Evolutionary conservation across 192 early-diverging fungal species (phyloP).

Genomic region (Linnemannia schmuckeri): DNA sequence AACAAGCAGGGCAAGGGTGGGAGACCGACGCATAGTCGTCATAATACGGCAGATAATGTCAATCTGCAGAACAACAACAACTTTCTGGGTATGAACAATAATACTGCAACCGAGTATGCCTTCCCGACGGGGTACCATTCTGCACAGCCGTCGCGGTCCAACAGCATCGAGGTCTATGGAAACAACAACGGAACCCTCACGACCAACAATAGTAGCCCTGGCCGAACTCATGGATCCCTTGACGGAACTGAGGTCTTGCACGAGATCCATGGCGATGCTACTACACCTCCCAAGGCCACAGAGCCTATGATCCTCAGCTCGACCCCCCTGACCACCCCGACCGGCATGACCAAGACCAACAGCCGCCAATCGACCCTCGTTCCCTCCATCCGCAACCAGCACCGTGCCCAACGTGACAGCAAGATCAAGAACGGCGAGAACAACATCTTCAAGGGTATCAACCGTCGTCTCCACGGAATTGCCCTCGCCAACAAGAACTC

Average conservation of each 20-base stretch:
- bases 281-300: slow-evolving; percentile 5
- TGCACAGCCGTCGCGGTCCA: slow-evolving; percentile 30
- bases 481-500: slow-evolving; percentile 46
- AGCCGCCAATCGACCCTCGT: slow-evolving; percentile 36
- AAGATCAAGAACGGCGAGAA: slow-evolving; percentile 13
- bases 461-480: slow-evolving; percentile 48
- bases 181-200: background rate
- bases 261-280: background rate
- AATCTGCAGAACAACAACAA: background rate
- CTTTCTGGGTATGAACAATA: background rate
- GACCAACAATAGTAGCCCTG: background rate
- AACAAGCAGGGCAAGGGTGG: slow-evolving; percentile 15
- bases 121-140: slow-evolving; percentile 30
- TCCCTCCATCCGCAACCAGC: background rate
- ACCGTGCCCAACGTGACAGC: slow-evolving; percentile 11
- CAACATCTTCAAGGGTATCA: slow-evolving; percentile 47
- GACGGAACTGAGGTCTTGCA: slow-evolving; percentile 15
- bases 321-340: slow-evolving; percentile 44
- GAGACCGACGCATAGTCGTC: slow-evolving; percentile 33
- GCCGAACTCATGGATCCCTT: background rate
- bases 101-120: slow-evolving; percentile 13
- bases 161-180: slow-evolving; percentile 30
- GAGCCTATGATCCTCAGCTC: slow-evolving; percentile 29
- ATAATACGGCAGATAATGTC: slow-evolving; percentile 27
- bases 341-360: background rate